These are phyloP conservation scores for Pelargonium fulgidum DNA, from an alignment of 441 rosid genomes.

Conservation along the genomic window DNA sequence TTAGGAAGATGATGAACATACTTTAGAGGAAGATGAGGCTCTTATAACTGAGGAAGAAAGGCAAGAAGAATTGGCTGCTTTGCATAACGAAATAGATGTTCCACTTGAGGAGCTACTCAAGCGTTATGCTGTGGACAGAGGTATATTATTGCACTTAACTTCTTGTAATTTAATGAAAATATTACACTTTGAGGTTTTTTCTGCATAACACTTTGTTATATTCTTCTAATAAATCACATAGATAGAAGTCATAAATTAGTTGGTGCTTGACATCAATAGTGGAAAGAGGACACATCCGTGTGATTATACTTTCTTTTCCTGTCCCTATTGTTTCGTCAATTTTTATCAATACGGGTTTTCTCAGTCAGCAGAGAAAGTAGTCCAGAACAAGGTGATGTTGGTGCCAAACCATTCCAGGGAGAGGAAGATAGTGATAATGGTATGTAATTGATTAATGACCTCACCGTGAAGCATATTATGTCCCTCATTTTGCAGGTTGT, in stretches of 20 bases:
- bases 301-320: not conserved
- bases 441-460: not conserved
- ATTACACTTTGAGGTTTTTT: not conserved
- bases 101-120: slow-evolving; percentile 85
- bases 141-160: slow-evolving; percentile 29
- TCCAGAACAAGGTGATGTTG: slow-evolving; percentile 6
- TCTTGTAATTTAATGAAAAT: not conserved
- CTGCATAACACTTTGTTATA: not conserved
- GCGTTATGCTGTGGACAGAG: slow-evolving; percentile 51
- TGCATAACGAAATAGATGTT: slow-evolving; percentile 70
- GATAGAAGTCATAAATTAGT: not conserved
- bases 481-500: not conserved
- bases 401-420: not conserved
- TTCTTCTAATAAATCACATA: not conserved
- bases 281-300: not conserved
- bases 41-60: slow-evolving; percentile 78
- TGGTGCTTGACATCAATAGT: slow-evolving; percentile 4
- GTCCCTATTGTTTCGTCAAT: not conserved
- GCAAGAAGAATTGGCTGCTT: slow-evolving; percentile 83
- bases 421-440: slow-evolving; percentile 1
- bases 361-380: slow-evolving; percentile 12
- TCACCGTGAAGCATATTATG: not conserved
- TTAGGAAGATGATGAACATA: slow-evolving; percentile 98
- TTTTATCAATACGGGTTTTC: slow-evolving; percentile 6
- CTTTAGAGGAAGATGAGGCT: slow-evolving; percentile 92